phyloP scores from a whole-genome alignment of 2,329 filamentous ascomycete genomes.

The Neoscytalidium dimidiatum region DNA sequence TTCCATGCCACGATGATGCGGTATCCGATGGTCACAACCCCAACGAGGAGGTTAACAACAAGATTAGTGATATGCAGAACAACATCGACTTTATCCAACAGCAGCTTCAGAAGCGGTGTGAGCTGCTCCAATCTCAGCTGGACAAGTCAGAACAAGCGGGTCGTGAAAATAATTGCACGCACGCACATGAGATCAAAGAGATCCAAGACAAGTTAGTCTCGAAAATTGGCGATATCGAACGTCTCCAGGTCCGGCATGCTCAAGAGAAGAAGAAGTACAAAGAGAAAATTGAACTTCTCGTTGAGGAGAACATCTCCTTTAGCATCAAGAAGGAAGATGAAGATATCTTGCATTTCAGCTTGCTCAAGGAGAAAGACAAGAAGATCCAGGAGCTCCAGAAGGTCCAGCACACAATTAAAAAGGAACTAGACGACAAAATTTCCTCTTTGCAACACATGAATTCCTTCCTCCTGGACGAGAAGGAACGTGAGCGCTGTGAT shows the following conservation, averaged over 20 bases:
- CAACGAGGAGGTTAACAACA: background rate
- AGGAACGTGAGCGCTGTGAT: too few species aligned
- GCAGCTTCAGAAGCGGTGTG: background rate
- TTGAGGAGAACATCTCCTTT: background rate
- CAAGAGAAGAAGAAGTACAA: background rate
- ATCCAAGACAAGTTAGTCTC: background rate
- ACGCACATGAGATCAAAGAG: background rate
- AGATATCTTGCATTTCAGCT: background rate
- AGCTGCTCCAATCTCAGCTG: background rate
- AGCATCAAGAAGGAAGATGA: background rate
- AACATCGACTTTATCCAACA: background rate
- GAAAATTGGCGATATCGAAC: background rate
- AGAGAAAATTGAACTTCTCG: background rate
- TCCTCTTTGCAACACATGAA: too few species aligned
- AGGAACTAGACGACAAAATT: too few species aligned
- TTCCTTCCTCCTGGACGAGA: too few species aligned
- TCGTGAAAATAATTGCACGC: background rate
- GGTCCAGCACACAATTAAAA: too few species aligned
- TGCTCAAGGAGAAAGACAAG: too few species aligned
- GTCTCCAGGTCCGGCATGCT: background rate
- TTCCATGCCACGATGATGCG: background rate
- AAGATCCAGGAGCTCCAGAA: too few species aligned
- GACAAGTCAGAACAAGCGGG: background rate
- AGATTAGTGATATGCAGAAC: background rate
- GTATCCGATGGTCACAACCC: background rate